Percentiles rank a stretch among this genome's conserved stretches.
Conservation (phyloP, 805 yeast species). For the Candida hispaniensis region DNA sequence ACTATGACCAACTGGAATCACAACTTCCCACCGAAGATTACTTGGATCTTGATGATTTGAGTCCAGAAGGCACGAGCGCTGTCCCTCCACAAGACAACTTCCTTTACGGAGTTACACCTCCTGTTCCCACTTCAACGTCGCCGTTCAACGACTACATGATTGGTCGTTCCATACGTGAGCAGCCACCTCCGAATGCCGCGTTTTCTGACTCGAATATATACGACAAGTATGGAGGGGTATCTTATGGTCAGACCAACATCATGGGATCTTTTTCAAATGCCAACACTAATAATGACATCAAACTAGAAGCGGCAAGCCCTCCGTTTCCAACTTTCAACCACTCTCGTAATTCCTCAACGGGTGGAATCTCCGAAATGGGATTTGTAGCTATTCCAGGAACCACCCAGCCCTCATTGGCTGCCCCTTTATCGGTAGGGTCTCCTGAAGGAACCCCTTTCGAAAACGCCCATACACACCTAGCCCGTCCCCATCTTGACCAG, state of each 20-base stretch:
- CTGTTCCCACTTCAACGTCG: conserved; percentile 24
- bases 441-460: conserved; percentile 1
- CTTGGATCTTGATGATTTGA: conserved; percentile 22
- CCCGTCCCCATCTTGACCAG: conserved; percentile 17
- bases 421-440: conserved; percentile 1
- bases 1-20: conserved; percentile 14
- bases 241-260: conserved; percentile 5
- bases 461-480: conserved; percentile 10
- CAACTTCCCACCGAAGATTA: conserved; percentile 18
- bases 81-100: conserved; percentile 15
- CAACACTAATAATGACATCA: conserved; percentile 17
- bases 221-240: no score
- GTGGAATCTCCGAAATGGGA: conserved; percentile 14
- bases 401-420: neutral
- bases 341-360: conserved; percentile 12
- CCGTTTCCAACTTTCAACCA: no score
- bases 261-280: conserved; percentile 14
- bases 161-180: conserved; percentile 8
- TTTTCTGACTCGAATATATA: conserved; percentile 4
- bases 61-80: conserved; percentile 17
- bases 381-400: conserved; percentile 15
- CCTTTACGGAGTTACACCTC: conserved; percentile 23
- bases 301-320: conserved; percentile 11
- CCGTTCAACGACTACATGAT: conserved; percentile 26
- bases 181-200: conserved; percentile 1